Base-by-base conservation (phyloP, 257 asterid species). In the Fraxinus anomala region DNA sequence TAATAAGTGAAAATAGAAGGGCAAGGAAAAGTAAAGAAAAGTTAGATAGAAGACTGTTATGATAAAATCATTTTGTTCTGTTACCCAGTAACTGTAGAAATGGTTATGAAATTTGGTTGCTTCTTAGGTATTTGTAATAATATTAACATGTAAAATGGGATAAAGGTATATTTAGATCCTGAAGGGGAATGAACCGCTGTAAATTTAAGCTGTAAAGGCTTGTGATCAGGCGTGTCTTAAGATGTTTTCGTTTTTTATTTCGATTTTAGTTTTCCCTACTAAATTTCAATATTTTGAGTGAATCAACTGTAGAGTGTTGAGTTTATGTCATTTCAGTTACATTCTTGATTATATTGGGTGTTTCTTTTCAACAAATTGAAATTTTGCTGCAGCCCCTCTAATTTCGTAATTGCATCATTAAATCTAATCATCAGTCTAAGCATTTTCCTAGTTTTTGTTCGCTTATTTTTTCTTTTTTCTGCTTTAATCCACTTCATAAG, bases 401-500 rank as follows among this genome's bases (percentile, higher is more conserved):
- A 28, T 78, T 26, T 72, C 2, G 2, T 42, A 42, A 10, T 39
- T 63, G 65, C 36, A 26, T 39, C 37, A 14, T 68, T 33, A 21
- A 47, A 16, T 68, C 10, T 59, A 59, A 21, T 59, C 0, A 59
- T 8, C 30, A 21, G 6, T 21, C 30, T 59, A n/a, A 59, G 67
- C 67, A 59, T 59, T 59, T 59, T 4, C 24, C 67, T 59, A 19
- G 28, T n/a, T 6, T 6, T n/a, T 56, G 3, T 56, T 63, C 34
- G 0, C 33, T 9, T 63, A 24, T 30, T 59, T 63, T 24, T 63
- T 24, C 34, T 23, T 24, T 5, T 30, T 72, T 9, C 63, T 75
- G 33, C 10, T 42, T 44, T 72, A 36, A 75, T 78, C 68, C 72
- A 75, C 74, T 68, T 77, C 8, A 63, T 49, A 49, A 63, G n/a